A percentile compares a stretch with the other conserved stretches of the same genome.
phyloP scores from a whole-genome alignment of 1,284 basidiomycete genomes.

The Neotropicomus parvogracilis region DNA sequence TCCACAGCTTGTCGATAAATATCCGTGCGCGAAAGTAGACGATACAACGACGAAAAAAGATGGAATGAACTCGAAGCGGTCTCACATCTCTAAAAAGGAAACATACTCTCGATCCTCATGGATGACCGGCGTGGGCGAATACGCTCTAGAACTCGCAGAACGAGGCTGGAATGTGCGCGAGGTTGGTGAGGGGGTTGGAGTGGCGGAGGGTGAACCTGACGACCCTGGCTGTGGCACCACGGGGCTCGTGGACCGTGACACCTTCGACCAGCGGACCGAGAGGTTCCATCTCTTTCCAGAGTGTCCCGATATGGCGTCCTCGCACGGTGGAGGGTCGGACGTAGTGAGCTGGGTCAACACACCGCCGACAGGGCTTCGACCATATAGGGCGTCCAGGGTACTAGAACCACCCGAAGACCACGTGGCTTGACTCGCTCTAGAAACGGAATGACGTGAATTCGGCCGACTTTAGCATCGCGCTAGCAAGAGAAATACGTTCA shows the following conservation, averaged over 20 bases:
- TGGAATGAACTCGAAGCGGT: not conserved
- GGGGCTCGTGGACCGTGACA: not conserved
- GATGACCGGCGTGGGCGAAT: slow-evolving; percentile 9
- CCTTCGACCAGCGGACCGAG: slow-evolving; percentile 2
- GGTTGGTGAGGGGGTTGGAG: not conserved
- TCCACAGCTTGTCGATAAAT: too few relatives aligned
- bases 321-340: not conserved
- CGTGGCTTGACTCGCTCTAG: slow-evolving; percentile 15
- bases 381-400: not conserved
- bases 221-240: not conserved
- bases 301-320: not conserved
- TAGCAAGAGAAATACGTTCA: not conserved
- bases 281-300: slow-evolving; percentile 3
- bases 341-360: slow-evolving; percentile 3
- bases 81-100: slow-evolving; percentile 29
- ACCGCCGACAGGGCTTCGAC: slow-evolving; percentile 1
- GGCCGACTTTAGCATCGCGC: not conserved
- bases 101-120: slow-evolving; percentile 25
- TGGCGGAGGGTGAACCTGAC: not conserved
- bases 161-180: not conserved
- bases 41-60: not conserved
- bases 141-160: not conserved
- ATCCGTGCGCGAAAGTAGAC: too few relatives aligned
- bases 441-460: not conserved
- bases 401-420: slow-evolving; percentile 17